Evolutionary conservation across 2,329 filamentous ascomycete species (phyloP), one percentile per base, ranked within the genome.

Genomic region (Neocatenulostroma microsporum): DNA sequence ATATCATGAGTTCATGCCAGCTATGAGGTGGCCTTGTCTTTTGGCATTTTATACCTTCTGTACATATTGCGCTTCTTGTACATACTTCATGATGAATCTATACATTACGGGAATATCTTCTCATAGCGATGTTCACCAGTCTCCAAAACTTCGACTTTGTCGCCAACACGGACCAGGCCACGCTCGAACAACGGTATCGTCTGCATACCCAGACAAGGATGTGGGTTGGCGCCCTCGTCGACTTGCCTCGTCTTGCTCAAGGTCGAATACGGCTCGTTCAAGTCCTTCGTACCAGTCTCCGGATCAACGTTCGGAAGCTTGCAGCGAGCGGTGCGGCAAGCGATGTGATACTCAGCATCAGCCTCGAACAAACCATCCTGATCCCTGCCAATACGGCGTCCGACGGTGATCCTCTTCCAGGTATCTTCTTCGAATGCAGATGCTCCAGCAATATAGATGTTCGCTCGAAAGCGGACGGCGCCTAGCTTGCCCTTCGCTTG

Each of bases 301-400:
- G 72, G 80, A 54, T 84, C 70, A 1, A 84, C 77, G 47, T 85
- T 85, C 14, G 80, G 80, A 48, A 86, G 57, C 48, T 78, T 82
- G 62, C 82, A 85, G 37, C 81, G 70, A 1, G 78, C 75, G 1
- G 80, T 83, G 20, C 80, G 73, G 49, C 78, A 80, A 0, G 76
- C 67, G 9, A 74, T 62, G 41, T 76, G 67, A 39, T 71, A 73
- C 11, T 66, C 64, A 2, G 60, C 61, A 5, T 65, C 65, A 8
- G 33, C 41, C 14, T 41, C 40, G 12, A 39, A 42, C 5, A 46
- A 23, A 15, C 35, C 31, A n/a, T 45, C 15, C 5, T 33, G 20
- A 14, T 43, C 27, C 14, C 37, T 36, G 2, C 42, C 34, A 25
- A 49, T 37, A n/a, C 48, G 42, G 4, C 34, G 35, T 6, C 66